A percentile compares a stretch with the other conserved stretches of the same genome.
These are phyloP conservation scores for Pachysolen tannophilus DNA, from an alignment of 805 yeast genomes.

Conservation along the genomic window DNA sequence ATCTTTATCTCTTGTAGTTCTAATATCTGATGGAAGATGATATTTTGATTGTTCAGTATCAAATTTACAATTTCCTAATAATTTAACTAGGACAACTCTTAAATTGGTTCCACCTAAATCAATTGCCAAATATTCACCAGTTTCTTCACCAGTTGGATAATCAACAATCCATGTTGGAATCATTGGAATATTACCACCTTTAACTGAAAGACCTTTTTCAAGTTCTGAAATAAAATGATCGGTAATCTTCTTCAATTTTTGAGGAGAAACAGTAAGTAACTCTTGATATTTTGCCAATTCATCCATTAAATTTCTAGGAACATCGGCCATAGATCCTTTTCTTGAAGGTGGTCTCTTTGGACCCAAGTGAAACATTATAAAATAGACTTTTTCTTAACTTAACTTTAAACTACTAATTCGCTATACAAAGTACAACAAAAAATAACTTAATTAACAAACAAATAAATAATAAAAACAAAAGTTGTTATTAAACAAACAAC, in stretches of 20 bases:
- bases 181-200: conserved; percentile 58
- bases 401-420: too few relatives aligned
- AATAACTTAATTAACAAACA: too few relatives aligned
- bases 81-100: conserved; percentile 42
- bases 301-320: conserved; percentile 29
- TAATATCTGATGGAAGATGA: conserved; percentile 66
- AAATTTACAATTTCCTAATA: conserved; percentile 74
- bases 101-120: conserved; percentile 60
- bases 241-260: conserved; percentile 34
- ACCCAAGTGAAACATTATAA: conserved; percentile 38
- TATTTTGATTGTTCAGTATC: conserved; percentile 86
- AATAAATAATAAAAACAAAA: too few relatives aligned
- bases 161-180: conserved; percentile 54
- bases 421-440: too few relatives aligned
- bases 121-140: conserved; percentile 51
- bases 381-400: background rate
- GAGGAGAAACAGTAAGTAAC: conserved; percentile 34
- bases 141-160: conserved; percentile 49
- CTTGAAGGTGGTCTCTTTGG: conserved; percentile 40
- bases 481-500: too few relatives aligned
- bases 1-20: conserved; percentile 69
- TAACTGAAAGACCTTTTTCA: conserved; percentile 40
- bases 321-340: conserved; percentile 26
- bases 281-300: conserved; percentile 29
- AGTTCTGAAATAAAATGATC: conserved; percentile 43